phyloP scores from a whole-genome alignment of 208 protist species.

The Trypanosoma conorhini region DNA sequence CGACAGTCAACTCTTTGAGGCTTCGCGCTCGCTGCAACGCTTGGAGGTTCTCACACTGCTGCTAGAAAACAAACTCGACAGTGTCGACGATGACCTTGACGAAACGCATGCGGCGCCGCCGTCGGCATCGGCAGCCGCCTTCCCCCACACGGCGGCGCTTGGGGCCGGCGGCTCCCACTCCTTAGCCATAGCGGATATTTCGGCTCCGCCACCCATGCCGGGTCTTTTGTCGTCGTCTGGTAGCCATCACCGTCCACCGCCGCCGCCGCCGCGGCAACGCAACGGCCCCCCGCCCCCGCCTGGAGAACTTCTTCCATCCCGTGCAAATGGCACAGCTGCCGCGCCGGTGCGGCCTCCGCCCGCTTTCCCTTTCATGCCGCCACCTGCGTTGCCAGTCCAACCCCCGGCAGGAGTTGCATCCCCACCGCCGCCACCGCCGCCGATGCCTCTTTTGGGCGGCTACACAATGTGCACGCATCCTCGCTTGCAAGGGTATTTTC shows the following conservation, averaged over 20 bases:
- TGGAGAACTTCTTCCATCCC: not conserved
- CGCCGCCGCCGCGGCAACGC: conserved; percentile 16
- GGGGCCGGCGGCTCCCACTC: not conserved
- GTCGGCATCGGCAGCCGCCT: not conserved
- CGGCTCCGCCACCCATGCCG: conserved; percentile 32
- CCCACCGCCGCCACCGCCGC: conserved; percentile 33
- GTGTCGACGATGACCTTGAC: conserved; percentile 35
- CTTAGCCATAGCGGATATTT: conserved; percentile 3
- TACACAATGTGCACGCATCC: conserved; percentile 52
- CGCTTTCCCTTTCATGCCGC: conserved; percentile 3
- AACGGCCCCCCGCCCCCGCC: conserved; percentile 23
- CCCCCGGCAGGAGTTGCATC: conserved; percentile 18
- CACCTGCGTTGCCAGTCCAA: conserved; percentile 14
- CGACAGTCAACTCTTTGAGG: conserved; percentile 62
- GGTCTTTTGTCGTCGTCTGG: conserved; percentile 12
- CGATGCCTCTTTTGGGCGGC: conserved; percentile 43
- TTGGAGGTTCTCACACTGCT: conserved; percentile 68
- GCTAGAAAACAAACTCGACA: conserved; percentile 70
- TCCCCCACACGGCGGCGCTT: not conserved
- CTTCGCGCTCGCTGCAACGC: conserved; percentile 40
- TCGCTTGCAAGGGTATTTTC: conserved; percentile 61
- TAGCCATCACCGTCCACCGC: conserved; percentile 1
- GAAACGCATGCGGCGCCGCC: not conserved
- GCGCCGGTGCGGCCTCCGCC: not conserved
- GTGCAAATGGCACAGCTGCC: not conserved